Evolutionary conservation across 495 filamentous ascomycete genomes (phyloP), one percentile per base, ranked within the genome.

Genomic region (Pyrenopolyporus hunteri): DNA sequence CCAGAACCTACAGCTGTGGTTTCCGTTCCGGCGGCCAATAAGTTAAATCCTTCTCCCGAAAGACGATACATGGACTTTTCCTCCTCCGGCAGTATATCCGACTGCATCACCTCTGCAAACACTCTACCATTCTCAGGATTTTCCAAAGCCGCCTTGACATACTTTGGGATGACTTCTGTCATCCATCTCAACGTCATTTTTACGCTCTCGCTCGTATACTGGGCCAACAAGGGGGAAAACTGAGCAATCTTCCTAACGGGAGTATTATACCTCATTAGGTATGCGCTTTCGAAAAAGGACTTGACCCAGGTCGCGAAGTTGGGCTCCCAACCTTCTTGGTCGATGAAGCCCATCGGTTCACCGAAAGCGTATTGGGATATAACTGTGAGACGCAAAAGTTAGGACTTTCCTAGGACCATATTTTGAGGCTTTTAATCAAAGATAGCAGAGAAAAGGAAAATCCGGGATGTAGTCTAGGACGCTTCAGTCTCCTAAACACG

Each of bases 351-450:
- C 53, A 72, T 48, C 20, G 47, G 25, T 20, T 60, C 48, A 26
- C 57, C 57, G 22, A 75, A 79, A 10, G 64, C 69, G 53, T 79
- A 80, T 20, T 78, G 66, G 0, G 73, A 69, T 37, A 83, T 78
- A 4, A 80, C 71, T 57, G 11, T 1, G 13, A 82, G 75, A 2
- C 62, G 67, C 0, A 37, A 16, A 9, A 23, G 42, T 57, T n/a
- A 51, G 20, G n/a, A n/a, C n/a, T n/a, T n/a, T n/a, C n/a, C n/a
- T n/a, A n/a, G n/a, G n/a, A n/a, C n/a, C n/a, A n/a, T n/a, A n/a
- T n/a, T n/a, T n/a, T n/a, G n/a, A n/a, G 16, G 16, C 4, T 23
- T 22, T 22, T 40, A 46, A n/a, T n/a, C n/a, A n/a, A n/a, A n/a
- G n/a, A n/a, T n/a, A n/a, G n/a, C n/a, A n/a, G n/a, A n/a, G n/a